Conservation (phyloP, 139 green algal species). For the Chlorella sp. region DNA sequence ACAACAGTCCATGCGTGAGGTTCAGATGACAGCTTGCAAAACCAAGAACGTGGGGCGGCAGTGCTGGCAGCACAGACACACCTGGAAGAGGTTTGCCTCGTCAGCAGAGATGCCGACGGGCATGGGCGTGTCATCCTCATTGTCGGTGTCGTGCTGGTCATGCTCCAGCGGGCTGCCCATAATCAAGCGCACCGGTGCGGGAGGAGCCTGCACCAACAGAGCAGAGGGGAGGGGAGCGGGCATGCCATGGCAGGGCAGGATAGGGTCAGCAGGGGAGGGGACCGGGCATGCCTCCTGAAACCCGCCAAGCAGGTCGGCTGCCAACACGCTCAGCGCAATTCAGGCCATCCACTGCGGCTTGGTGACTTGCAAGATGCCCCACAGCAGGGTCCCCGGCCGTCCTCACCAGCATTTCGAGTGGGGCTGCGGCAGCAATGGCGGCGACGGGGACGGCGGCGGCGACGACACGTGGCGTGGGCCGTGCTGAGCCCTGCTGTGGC, state of each 20-base stretch:
- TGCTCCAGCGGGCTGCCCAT: not conserved
- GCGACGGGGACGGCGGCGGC: not conserved
- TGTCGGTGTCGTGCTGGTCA: not conserved
- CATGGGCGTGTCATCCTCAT: conserved; percentile 27
- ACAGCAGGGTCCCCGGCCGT: no score
- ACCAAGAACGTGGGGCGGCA: no score
- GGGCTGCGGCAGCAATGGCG: no score
- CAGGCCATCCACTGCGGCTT: no score
- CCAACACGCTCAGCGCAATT: not conserved
- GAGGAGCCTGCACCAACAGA: not conserved
- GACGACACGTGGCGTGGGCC: not conserved
- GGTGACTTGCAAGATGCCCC: no score
- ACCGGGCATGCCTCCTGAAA: not conserved
- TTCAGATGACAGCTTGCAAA: no score
- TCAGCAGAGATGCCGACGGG: conserved; percentile 22
- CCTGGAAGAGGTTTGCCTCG: conserved; percentile 19
- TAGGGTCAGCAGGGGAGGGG: no score
- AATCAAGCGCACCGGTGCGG: not conserved
- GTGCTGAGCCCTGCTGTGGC: not conserved
- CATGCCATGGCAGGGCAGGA: no score
- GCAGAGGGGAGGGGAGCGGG: no score
- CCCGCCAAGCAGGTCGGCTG: not conserved
- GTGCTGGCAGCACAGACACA: not conserved
- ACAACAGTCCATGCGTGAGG: not conserved
- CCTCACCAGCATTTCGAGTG: no score